phyloP scores from a whole-genome alignment of 257 asterid species.

The Fraxinus anomala region DNA sequence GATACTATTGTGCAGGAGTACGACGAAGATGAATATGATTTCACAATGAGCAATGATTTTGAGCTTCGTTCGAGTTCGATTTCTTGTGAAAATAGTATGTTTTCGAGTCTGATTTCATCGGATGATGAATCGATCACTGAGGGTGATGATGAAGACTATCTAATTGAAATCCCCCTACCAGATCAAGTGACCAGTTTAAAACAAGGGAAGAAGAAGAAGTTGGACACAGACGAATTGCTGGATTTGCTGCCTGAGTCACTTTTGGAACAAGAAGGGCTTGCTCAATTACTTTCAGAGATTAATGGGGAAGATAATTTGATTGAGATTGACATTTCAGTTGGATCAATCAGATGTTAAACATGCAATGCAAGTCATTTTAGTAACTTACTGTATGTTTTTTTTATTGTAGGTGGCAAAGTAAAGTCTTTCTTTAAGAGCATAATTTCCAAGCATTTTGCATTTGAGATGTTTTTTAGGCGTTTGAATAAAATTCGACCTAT shows the following conservation, averaged over 20 bases:
- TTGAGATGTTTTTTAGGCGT: no score
- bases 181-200: not conserved
- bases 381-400: no score
- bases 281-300: slow-evolving; percentile 4
- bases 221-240: not conserved
- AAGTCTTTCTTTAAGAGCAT: no score
- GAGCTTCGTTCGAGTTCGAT: not conserved
- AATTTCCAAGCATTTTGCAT: no score
- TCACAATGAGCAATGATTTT: not conserved
- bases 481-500: no score
- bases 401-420: no score
- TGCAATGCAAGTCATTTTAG: no score
- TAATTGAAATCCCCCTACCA: not conserved
- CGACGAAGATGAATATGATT: not conserved
- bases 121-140: not conserved
- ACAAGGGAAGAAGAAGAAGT: not conserved
- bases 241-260: not conserved
- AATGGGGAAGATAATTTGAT: not conserved
- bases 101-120: not conserved
- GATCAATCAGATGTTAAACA: not conserved
- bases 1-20: not conserved
- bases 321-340: not conserved
- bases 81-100: not conserved
- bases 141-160: not conserved
- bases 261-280: not conserved